Evolutionary conservation across 2,329 filamentous ascomycete genomes (phyloP).

Genomic region (Polytolypa hystricis): DNA sequence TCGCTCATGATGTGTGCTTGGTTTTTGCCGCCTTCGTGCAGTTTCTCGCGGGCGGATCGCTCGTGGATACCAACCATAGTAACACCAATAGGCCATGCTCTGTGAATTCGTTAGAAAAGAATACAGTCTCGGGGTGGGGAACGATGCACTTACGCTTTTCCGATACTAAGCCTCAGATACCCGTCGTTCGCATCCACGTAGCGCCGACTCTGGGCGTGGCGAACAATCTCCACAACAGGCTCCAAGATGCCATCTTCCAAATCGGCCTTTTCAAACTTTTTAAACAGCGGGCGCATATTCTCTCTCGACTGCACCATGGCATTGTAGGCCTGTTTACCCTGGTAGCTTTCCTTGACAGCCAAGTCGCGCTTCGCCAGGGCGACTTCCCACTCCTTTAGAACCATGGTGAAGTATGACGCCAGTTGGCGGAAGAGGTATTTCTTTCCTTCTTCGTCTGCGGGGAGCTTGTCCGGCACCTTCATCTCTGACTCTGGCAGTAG

Average conservation of each 20-base stretch:
- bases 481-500: constrained; percentile 78
- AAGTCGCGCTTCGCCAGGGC: constrained; percentile 54
- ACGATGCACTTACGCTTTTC: constrained; percentile 53
- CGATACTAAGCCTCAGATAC: constrained; percentile 84
- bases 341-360: constrained; percentile 57
- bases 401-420: constrained; percentile 90
- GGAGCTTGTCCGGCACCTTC: constrained; percentile 59
- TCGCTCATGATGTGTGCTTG: constrained; percentile 96
- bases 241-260: constrained; percentile 68
- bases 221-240: constrained; percentile 82
- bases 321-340: constrained; percentile 69
- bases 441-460: constrained; percentile 53
- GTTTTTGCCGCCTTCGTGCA: constrained; percentile 64
- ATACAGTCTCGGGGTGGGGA: neutral
- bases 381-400: constrained; percentile 75
- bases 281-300: constrained; percentile 82
- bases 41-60: constrained; percentile 84
- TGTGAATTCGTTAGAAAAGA: constrained; percentile 13
- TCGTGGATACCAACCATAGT: constrained; percentile 99
- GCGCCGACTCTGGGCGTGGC: constrained; percentile 75
- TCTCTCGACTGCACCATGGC: constrained; percentile 80
- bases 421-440: constrained; percentile 75
- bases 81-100: constrained; percentile 94
- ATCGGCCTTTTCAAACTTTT: constrained; percentile 72
- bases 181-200: constrained; percentile 97